Evolutionary conservation across 257 asterid genomes (phyloP).

Genomic region (Solanum lignicaule): DNA sequence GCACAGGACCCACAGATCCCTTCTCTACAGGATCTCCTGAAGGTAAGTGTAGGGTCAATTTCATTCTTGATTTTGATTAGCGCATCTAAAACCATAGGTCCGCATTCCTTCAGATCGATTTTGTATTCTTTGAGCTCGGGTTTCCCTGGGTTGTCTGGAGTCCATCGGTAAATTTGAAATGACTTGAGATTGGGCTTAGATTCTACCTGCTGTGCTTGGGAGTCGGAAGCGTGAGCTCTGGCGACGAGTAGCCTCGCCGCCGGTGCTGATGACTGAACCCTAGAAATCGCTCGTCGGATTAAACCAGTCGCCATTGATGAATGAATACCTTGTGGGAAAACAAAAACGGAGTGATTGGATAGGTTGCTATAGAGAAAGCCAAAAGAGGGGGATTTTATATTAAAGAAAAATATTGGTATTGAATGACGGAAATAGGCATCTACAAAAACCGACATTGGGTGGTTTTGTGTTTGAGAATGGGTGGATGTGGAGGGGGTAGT

Average conservation of each 20-base stretch:
- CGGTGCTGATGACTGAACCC: slow-evolving; percentile 36
- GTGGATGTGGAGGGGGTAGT: not conserved
- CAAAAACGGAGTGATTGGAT: not conserved
- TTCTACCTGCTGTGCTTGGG: slow-evolving; percentile 40
- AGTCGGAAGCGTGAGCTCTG: slow-evolving; percentile 52
- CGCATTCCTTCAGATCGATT: slow-evolving; percentile 78
- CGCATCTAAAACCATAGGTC: slow-evolving; percentile 92
- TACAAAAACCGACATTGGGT: not conserved
- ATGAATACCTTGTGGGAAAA: not conserved
- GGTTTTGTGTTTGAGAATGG: not conserved
- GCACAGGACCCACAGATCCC: slow-evolving; percentile 99
- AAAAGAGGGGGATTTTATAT: not conserved
- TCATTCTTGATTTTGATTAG: slow-evolving; percentile 84
- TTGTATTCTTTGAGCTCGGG: slow-evolving; percentile 61
- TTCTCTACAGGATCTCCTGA: slow-evolving; percentile 91
- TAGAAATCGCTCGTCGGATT: slow-evolving; percentile 58
- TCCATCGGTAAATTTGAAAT: slow-evolving; percentile 98
- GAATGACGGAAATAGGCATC: slow-evolving; percentile 2
- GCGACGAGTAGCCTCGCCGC: slow-evolving; percentile 30
- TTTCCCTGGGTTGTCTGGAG: slow-evolving; percentile 59
- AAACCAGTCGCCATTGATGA: slow-evolving; percentile 69
- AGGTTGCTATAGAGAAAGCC: not conserved
- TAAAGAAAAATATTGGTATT: not conserved
- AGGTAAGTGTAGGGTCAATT: slow-evolving; percentile 78
- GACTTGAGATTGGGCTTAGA: slow-evolving; percentile 33